Base-by-base conservation (phyloP, 164 flowering plant genomes). In the Vitis rotundifolia region DNA sequence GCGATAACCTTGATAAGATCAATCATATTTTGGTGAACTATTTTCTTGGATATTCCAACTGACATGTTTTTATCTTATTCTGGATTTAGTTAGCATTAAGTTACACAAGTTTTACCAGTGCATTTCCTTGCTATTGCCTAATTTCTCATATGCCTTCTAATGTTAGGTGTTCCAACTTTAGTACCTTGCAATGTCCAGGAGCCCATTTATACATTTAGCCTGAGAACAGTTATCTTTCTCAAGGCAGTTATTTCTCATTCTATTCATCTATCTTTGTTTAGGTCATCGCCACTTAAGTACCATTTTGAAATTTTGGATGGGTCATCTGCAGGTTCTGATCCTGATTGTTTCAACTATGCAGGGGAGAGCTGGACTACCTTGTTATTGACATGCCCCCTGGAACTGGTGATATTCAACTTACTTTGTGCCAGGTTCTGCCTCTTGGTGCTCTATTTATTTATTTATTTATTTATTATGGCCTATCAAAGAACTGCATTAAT, bases 351-450 rank as follows among this genome's bases (percentile, higher is more conserved):
- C 69, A 61, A 66, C 55, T n/a, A 48, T 83, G 71, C 75, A 95
- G 99, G 99, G 99, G 99, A 81, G 99, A 93, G 82, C 86, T 95
- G 68, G 99, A 93, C 75, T 95, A 95, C 82, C 97, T 95, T 73
- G 80, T 93, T 61, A 82, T 95, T 69, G 99, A 93, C 75, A 95
- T 95, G 99, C 98, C 99, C 54, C 99, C 99, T 69, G 99, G 98
- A 81, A 95, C 99, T 59, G 99, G 99, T 70, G 99, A 95, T 72
- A 95, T 95, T 75, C 99, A 95, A 62, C 95, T 95, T 72, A 95
- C 99, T 22, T 77, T 95, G 70, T 95, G 98, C 83, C 98, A 95
- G 99, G 98, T 95, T 75, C 49, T 68, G 11, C 16, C 49, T 64
- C 64, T 49, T n/a, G 44, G 61, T 67, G 5, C 44, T 53, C 55